phyloP scores from a whole-genome alignment of 2,329 filamentous ascomycete species.

The Botryotinia globosa region DNA sequence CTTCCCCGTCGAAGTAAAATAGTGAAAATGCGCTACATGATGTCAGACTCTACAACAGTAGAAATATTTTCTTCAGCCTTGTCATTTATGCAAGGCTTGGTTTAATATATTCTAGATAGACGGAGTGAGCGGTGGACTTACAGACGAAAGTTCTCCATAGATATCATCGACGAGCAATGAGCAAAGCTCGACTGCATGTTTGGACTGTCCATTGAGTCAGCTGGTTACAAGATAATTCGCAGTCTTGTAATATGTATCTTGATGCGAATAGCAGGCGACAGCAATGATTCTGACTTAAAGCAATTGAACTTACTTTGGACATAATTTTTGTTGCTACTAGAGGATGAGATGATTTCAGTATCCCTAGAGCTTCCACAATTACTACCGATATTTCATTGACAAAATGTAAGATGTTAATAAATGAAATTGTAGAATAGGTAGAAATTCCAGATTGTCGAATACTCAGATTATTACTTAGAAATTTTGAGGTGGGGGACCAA shows the following conservation, averaged over 20 bases:
- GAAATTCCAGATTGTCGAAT: conserved; percentile 16
- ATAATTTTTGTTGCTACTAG: conserved; percentile 60
- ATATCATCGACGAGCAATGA: conserved; percentile 83
- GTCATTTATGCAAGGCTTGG: conserved; percentile 19
- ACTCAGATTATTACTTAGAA: conserved; percentile 15
- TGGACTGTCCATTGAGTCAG: conserved; percentile 48
- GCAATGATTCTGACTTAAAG: conserved; percentile 23
- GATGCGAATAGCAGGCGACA: conserved; percentile 30
- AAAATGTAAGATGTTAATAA: conserved; percentile 5
- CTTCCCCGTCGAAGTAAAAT: conserved; percentile 77
- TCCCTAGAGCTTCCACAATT: conserved; percentile 71
- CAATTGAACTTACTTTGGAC: conserved; percentile 51
- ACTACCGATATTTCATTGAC: conserved; percentile 57
- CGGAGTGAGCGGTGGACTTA: conserved; percentile 49
- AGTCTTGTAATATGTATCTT: conserved; percentile 3
- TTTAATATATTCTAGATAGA: background rate
- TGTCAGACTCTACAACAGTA: conserved; percentile 30
- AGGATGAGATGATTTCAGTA: conserved; percentile 69
- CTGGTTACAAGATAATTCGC: background rate
- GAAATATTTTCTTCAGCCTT: conserved; percentile 19
- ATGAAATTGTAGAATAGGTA: conserved; percentile 1
- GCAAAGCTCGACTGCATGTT: conserved; percentile 83
- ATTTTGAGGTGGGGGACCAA: conserved; percentile 21
- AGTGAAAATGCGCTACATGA: conserved; percentile 73
- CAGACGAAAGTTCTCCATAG: conserved; percentile 87